Evolutionary conservation across 1,284 basidiomycete species (phyloP).

Genomic region (Pascua sp.): DNA sequence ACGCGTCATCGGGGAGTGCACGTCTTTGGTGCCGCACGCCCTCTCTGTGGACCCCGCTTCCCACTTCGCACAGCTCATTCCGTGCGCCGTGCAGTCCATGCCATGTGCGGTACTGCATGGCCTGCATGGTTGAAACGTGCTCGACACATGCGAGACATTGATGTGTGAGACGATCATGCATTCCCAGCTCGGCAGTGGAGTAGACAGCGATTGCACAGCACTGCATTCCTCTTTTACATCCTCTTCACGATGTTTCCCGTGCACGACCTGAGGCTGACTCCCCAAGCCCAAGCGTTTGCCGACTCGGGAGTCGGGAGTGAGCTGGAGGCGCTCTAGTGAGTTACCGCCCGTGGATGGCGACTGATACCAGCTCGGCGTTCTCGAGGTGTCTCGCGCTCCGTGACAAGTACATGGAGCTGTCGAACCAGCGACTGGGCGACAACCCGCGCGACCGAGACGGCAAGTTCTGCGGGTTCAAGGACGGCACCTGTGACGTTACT

Average conservation of each 20-base stretch:
- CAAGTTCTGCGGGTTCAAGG: slow-evolving; percentile 61
- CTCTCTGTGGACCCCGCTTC: neutral
- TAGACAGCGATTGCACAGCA: no score
- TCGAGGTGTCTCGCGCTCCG: slow-evolving; percentile 78
- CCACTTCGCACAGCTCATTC: no score
- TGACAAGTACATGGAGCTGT: slow-evolving; percentile 85
- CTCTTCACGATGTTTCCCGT: neutral
- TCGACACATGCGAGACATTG: no score
- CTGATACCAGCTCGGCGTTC: slow-evolving; percentile 53
- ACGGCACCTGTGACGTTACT: slow-evolving; percentile 59
- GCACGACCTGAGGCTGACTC: slow-evolving; percentile 30
- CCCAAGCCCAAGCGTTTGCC: slow-evolving; percentile 43
- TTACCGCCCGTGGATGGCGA: neutral
- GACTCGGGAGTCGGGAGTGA: slow-evolving; percentile 49
- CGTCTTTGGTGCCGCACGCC: neutral
- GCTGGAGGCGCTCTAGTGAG: slow-evolving; percentile 50
- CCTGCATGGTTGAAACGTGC: no score
- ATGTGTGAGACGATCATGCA: no score
- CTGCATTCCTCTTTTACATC: neutral
- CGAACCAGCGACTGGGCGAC: slow-evolving; percentile 82
- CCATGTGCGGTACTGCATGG: no score
- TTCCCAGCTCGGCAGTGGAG: no score
- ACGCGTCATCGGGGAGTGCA: neutral
- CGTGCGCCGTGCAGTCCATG: no score
- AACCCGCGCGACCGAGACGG: slow-evolving; percentile 86